Conservation (phyloP, 805 yeast species). For the Candida fluviatilis region DNA sequence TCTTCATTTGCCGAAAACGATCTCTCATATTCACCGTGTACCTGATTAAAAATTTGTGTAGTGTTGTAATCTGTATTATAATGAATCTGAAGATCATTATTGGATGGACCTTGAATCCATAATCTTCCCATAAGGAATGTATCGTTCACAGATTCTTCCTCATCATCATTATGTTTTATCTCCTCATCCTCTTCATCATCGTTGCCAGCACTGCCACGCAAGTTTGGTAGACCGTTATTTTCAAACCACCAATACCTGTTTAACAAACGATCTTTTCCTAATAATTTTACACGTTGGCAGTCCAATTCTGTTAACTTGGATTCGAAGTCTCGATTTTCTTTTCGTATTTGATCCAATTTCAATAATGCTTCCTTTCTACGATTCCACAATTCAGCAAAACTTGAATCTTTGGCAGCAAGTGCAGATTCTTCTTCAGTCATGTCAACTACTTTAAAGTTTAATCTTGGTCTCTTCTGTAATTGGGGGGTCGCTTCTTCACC, state of each 20-base stretch:
- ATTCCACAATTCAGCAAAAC: constrained; percentile 41
- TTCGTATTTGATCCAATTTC: constrained; percentile 44
- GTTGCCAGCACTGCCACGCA: constrained; percentile 37
- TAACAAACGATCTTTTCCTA: constrained; percentile 80
- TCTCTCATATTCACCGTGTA: not conserved
- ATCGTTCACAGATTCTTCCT: constrained; percentile 44
- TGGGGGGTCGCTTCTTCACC: constrained; percentile 2
- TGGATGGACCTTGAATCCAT: constrained; percentile 88
- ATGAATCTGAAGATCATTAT: constrained; percentile 36
- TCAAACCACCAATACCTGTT: constrained; percentile 98
- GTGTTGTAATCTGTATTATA: constrained; percentile 11
- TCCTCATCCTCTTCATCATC: constrained; percentile 40
- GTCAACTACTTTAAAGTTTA: constrained; percentile 30
- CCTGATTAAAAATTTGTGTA: constrained; percentile 14
- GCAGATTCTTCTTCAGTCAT: constrained; percentile 37
- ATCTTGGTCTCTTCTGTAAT: constrained; percentile 18
- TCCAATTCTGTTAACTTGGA: constrained; percentile 63
- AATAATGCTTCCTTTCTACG: constrained; percentile 38
- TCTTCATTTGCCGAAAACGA: constrained; percentile 1
- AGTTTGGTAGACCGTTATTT: constrained; percentile 68
- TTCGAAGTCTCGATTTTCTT: constrained; percentile 52
- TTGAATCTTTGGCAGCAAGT: constrained; percentile 37
- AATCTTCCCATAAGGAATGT: constrained; percentile 76
- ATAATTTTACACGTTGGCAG: constrained; percentile 65
- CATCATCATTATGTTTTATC: constrained; percentile 10